phyloP scores from a whole-genome alignment of 345 rosid genomes.

The rapeseed (Brassica napus) region DNA sequence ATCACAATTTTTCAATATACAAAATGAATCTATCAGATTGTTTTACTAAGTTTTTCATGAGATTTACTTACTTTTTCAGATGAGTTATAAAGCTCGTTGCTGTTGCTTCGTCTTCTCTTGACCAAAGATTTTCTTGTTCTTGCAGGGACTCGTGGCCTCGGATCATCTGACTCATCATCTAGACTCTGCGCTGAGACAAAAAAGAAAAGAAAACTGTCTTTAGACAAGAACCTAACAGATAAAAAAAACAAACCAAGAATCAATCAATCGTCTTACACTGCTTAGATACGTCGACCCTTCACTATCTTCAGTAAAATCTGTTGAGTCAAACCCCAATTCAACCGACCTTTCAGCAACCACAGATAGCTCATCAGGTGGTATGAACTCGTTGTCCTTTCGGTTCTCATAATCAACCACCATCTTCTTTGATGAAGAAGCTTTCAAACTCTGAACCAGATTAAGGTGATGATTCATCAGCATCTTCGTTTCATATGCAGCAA shows the following conservation, averaged over 20 bases:
- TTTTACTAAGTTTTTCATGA: background rate
- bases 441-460: constrained; percentile 7
- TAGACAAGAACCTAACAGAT: constrained; percentile 18
- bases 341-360: constrained; percentile 20
- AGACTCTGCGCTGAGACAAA: constrained; percentile 27
- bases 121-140: constrained; percentile 20
- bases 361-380: constrained; percentile 41
- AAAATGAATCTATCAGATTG: background rate
- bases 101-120: constrained; percentile 13
- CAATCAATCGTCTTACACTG: constrained; percentile 32
- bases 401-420: constrained; percentile 2
- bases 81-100: background rate
- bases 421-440: constrained; percentile 18
- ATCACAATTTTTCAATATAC: background rate
- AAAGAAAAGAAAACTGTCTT: background rate
- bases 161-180: constrained; percentile 28
- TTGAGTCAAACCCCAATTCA: background rate
- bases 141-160: constrained; percentile 12
- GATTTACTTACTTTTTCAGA: background rate
- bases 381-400: constrained; percentile 13
- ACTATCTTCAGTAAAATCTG: constrained; percentile 18
- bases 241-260: constrained; percentile 15
- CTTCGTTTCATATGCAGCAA: background rate
- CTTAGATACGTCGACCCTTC: constrained; percentile 23
- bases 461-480: background rate